These are phyloP conservation scores for Silene uniflora DNA, from an alignment of 148 eudicot genomes.

Conservation along the genomic window DNA sequence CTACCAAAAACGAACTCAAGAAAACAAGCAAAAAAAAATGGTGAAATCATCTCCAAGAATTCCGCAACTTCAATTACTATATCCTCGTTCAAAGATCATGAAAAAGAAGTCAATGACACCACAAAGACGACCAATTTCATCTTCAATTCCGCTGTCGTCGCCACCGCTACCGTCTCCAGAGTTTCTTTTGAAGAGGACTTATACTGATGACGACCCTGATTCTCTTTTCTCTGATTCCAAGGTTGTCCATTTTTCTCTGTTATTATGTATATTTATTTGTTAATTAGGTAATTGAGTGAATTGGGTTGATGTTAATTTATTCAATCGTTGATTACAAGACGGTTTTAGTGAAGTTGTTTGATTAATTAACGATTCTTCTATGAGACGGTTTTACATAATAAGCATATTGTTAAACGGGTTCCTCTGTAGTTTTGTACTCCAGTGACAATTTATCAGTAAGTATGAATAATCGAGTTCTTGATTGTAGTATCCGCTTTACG, in stretches of 20 bases:
- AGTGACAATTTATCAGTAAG: no score
- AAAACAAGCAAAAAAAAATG: not conserved
- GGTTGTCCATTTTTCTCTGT: not conserved
- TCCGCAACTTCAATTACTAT: not conserved
- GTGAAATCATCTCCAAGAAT: not conserved
- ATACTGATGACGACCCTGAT: no score
- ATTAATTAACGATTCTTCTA: not conserved
- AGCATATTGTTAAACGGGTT: not conserved
- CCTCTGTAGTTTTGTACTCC: no score
- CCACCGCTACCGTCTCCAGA: no score
- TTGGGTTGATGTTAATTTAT: not conserved
- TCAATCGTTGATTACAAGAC: no score
- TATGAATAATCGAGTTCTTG: no score
- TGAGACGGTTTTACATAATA: no score
- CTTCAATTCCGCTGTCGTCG: no score
- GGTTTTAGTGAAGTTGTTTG: no score
- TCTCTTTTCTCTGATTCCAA: constrained; percentile 5
- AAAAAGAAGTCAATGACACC: not conserved
- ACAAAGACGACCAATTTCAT: not conserved
- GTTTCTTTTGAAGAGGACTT: no score
- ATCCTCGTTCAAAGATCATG: not conserved
- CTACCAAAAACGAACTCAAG: not conserved
- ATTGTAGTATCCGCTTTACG: no score
- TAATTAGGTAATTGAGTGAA: not conserved
- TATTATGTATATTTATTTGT: not conserved